These are phyloP conservation scores for Podospora appendiculata DNA, from an alignment of 495 filamentous ascomycete genomes.

Conservation along the genomic window DNA sequence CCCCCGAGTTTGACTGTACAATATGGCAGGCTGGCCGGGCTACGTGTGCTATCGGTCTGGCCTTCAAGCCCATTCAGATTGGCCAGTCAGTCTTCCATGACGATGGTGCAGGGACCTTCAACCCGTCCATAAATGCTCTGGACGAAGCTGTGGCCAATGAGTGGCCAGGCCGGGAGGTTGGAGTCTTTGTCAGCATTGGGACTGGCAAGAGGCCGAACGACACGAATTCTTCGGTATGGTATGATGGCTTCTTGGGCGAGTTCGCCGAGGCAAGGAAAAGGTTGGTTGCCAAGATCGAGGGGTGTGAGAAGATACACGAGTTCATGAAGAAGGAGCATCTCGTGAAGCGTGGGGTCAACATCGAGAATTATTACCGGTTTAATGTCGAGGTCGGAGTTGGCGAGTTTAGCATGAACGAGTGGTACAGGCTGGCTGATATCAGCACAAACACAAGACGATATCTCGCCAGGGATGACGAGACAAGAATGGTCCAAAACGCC, in stretches of 20 bases:
- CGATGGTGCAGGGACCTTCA: conserved; percentile 86
- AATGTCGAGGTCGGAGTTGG: conserved; percentile 97
- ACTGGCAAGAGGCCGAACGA: conserved; percentile 84
- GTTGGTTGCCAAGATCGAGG: conserved; percentile 85
- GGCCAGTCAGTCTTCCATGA: conserved; percentile 92
- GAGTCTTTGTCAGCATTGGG: conserved; percentile 83
- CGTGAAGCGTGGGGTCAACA: conserved; percentile 66
- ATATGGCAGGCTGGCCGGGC: conserved; percentile 96
- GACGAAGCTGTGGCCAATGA: conserved; percentile 90
- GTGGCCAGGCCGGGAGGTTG: conserved; percentile 87
- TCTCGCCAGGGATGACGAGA: conserved; percentile 62
- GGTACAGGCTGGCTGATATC: conserved; percentile 87
- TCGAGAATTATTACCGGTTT: conserved; percentile 92
- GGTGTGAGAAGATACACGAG: conserved; percentile 85
- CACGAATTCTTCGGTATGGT: conserved; percentile 68
- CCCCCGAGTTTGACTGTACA: conserved; percentile 80
- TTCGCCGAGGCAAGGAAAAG: conserved; percentile 83
- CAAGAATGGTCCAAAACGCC: conserved; percentile 64
- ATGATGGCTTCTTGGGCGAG: conserved; percentile 85
- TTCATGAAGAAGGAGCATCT: conserved; percentile 72
- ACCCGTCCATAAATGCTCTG: conserved; percentile 75
- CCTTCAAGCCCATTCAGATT: conserved; percentile 93
- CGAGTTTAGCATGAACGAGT: conserved; percentile 98
- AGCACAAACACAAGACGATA: conserved; percentile 85
- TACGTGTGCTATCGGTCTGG: conserved; percentile 83